Base-by-base conservation (phyloP, 2,329 filamentous ascomycete species). In the Xylariaceae sp. region DNA sequence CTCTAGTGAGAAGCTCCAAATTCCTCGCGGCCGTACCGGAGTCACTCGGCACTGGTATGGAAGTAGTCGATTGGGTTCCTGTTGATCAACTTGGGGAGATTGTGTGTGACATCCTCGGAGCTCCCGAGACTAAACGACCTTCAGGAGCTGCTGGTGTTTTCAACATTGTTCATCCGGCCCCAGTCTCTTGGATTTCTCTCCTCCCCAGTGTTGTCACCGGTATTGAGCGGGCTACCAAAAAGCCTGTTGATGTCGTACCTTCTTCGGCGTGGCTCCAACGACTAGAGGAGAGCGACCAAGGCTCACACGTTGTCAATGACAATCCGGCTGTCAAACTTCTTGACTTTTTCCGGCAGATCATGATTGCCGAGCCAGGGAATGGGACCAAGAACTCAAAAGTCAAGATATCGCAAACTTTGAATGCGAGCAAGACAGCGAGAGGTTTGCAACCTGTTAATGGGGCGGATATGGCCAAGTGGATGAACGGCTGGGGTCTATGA, bases 41-140 rank as follows among this genome's bases (percentile, higher is more conserved):
- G 11, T 52, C 49, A 2, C 46, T 62, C 14, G n/a, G n/a, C n/a
- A n/a, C n/a, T n/a, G 59, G 59, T 1, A 44, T 37, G 6, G 51
- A 37, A 10, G 38, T 48, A 6, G 45, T 62, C n/a, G 56, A 62
- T 29, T 63, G 58, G 57, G 49, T 59, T 16, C 60, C 60, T 0
- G 60, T 61, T 1, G 58, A 63, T 21, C 49, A 49, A 39, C 50
- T 62, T 8, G 53, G 52, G 2, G 42, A 42, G 27, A 56, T 61
- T 19, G 48, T 59, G n/a, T n/a, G n/a, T n/a, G n/a, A n/a, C n/a
- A n/a, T n/a, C n/a, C n/a, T n/a, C n/a, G n/a, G n/a, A n/a, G n/a
- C n/a, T n/a, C n/a, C n/a, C n/a, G n/a, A n/a, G n/a, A n/a, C n/a
- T n/a, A n/a, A n/a, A n/a, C n/a, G n/a, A n/a, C n/a, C n/a, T n/a